Evolutionary conservation across 164 flowering plant species (phyloP).

Genomic region (Chloranthus sessilifolius): DNA sequence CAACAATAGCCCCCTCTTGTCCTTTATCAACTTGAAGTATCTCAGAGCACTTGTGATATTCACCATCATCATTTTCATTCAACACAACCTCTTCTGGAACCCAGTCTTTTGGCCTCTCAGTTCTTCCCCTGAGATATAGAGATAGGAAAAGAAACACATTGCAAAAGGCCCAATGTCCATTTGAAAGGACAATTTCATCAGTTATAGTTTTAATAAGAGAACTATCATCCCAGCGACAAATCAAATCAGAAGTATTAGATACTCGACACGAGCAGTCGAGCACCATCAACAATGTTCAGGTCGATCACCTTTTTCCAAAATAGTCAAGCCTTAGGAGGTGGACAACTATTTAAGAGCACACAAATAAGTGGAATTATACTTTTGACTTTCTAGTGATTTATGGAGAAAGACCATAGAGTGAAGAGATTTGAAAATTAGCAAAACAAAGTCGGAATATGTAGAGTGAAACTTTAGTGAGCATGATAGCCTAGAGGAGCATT

Average conservation of each 20-base stretch:
- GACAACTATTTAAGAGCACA: too few relatives aligned
- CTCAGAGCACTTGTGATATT: slow-evolving; percentile 26
- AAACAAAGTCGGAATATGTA: too few relatives aligned
- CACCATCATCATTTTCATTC: slow-evolving; percentile 16
- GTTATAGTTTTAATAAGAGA: slow-evolving; percentile 2
- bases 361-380: too few relatives aligned
- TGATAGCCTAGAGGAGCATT: too few relatives aligned
- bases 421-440: too few relatives aligned
- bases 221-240: slow-evolving; percentile 1
- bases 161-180: neutral
- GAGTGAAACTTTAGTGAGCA: too few relatives aligned
- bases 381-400: too few relatives aligned
- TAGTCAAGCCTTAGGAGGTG: too few relatives aligned
- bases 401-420: too few relatives aligned
- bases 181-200: slow-evolving; percentile 1
- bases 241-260: neutral
- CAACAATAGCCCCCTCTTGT: slow-evolving; percentile 42
- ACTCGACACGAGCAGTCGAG: too few relatives aligned
- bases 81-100: slow-evolving; percentile 58
- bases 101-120: slow-evolving; percentile 86
- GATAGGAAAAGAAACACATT: slow-evolving; percentile 7
- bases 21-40: slow-evolving; percentile 29
- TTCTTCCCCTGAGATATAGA: slow-evolving; percentile 33
- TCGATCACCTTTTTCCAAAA: too few relatives aligned
- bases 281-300: too few relatives aligned